Conservation (phyloP, 371 early-diverging fungal genomes). For the Dentiscutata heterogama region DNA sequence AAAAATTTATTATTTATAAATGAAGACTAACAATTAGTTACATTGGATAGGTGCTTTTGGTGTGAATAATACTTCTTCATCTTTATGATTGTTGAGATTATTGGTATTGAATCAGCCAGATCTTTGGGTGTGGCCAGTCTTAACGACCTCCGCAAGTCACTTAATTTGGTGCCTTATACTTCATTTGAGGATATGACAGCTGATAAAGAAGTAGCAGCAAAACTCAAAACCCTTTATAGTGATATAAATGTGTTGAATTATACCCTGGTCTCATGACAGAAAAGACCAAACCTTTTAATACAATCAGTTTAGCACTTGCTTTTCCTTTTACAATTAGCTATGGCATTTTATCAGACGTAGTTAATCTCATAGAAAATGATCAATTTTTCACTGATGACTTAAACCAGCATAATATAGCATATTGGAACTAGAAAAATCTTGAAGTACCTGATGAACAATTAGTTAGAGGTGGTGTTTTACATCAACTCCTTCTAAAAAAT, state of each 20-base stretch:
- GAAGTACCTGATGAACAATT: not conserved
- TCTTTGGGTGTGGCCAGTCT: constrained; percentile 55
- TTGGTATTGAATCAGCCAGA: constrained; percentile 60
- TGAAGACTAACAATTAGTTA: not conserved
- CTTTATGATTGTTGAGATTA: constrained; percentile 61
- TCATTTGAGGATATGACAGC: constrained; percentile 60
- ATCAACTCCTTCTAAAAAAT: not conserved
- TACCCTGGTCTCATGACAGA: constrained; percentile 64
- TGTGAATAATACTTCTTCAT: constrained; percentile 57
- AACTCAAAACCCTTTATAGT: constrained; percentile 59
- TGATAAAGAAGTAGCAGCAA: constrained; percentile 53
- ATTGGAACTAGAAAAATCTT: constrained; percentile 53
- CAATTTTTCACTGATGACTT: constrained; percentile 52
- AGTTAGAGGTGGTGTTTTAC: not conserved
- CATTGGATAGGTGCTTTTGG: constrained; percentile 49
- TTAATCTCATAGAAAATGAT: constrained; percentile 65
- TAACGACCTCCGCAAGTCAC: constrained; percentile 61
- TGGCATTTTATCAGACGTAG: constrained; percentile 63
- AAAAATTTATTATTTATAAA: not conserved
- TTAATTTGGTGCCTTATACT: constrained; percentile 55
- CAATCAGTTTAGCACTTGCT: constrained; percentile 36
- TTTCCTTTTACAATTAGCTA: constrained; percentile 63
- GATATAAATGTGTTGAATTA: constrained; percentile 60
- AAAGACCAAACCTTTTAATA: constrained; percentile 54
- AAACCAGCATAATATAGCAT: constrained; percentile 56